Evolutionary conservation across 768 basidiomycete species (phyloP).

Genomic region (Phallus indusiatus): DNA sequence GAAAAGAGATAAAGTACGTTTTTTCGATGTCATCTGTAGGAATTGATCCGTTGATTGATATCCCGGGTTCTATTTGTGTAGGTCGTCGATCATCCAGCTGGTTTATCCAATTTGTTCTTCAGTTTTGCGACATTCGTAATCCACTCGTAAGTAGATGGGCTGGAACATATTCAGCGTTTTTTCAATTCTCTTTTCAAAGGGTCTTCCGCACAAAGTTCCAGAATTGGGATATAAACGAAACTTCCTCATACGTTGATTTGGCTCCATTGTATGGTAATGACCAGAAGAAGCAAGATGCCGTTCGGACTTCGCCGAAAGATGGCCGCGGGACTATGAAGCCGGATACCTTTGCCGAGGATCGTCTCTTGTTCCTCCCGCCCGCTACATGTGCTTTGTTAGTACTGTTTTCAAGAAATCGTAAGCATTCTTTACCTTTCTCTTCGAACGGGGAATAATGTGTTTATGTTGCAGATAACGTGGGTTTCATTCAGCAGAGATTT

Average conservation of each 20-base stretch:
- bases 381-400: constrained; percentile 65
- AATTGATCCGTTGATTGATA: neutral
- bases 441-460: neutral
- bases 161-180: neutral
- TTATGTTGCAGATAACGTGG: constrained; percentile 44
- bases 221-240: constrained; percentile 65
- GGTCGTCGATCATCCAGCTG: constrained; percentile 71
- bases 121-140: constrained; percentile 76
- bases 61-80: constrained; percentile 18
- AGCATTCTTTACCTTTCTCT: constrained; percentile 7
- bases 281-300: constrained; percentile 46
- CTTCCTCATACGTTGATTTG: constrained; percentile 81
- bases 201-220: constrained; percentile 76
- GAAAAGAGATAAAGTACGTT: constrained; percentile 53
- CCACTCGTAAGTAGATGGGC: constrained; percentile 40
- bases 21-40: too few relatives aligned
- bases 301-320: constrained; percentile 37
- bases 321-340: constrained; percentile 61
- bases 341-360: constrained; percentile 72
- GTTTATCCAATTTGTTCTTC: constrained; percentile 74
- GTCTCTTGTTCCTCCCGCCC: constrained; percentile 72
- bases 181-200: constrained; percentile 26
- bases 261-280: constrained; percentile 75
- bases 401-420: constrained; percentile 76
- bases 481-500: constrained; percentile 16